These are phyloP conservation scores for Eragrostis nindensis DNA, from an alignment of 176 grass and related monocot genomes.

Conservation along the genomic window DNA sequence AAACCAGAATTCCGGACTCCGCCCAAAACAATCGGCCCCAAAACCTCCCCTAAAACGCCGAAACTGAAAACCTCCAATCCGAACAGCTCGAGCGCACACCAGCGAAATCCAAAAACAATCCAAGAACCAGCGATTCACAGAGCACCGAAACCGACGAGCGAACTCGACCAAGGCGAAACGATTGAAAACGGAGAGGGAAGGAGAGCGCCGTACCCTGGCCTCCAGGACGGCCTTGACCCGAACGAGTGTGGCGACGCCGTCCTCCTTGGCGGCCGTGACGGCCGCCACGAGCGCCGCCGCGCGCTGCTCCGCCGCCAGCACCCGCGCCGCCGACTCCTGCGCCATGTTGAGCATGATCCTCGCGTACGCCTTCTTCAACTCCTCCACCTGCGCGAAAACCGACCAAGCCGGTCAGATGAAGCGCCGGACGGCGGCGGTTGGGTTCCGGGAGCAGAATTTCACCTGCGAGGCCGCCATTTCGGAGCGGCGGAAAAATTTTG, in stretches of 20 bases:
- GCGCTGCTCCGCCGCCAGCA: conserved; percentile 79
- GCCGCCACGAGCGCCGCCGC: conserved; percentile 34
- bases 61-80: conserved; percentile 14
- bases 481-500: conserved; percentile 1
- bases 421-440: not conserved
- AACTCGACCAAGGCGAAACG: conserved; percentile 3
- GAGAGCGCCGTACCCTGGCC: conserved; percentile 44
- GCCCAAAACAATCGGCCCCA: conserved; percentile 14
- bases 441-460: conserved; percentile 33
- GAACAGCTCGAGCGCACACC: not conserved
- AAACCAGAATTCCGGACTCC: conserved; percentile 30
- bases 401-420: not conserved
- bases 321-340: conserved; percentile 84
- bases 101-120: conserved; percentile 2
- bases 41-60: conserved; percentile 35
- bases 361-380: conserved; percentile 68
- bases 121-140: not conserved
- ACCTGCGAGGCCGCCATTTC: conserved; percentile 58
- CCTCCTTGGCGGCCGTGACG: conserved; percentile 48
- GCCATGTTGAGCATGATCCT: conserved; percentile 84
- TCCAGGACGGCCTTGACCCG: conserved; percentile 63
- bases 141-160: conserved; percentile 6
- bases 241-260: conserved; percentile 57
- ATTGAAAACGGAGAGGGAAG: not conserved
- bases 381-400: conserved; percentile 47